phyloP scores from a whole-genome alignment of 768 basidiomycete genomes.

The Leucosporidium creatinivorum region DNA sequence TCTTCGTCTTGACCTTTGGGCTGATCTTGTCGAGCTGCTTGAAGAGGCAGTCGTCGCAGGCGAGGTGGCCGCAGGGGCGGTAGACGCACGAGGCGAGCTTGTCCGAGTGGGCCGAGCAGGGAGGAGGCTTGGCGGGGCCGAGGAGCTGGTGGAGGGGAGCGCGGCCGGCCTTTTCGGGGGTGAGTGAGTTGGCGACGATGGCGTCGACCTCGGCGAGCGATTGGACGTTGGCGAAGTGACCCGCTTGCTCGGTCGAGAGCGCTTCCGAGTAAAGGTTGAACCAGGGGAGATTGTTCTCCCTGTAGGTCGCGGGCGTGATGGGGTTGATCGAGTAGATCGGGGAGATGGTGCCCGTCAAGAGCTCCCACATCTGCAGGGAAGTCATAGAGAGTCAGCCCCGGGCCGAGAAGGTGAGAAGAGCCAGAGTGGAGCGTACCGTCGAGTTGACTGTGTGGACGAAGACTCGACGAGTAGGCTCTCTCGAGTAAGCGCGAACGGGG shows the following conservation, averaged over 20 bases:
- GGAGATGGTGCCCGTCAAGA: neutral
- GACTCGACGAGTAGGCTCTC: neutral
- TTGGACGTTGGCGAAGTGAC: constrained; percentile 2
- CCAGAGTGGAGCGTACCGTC: neutral
- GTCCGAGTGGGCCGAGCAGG: neutral
- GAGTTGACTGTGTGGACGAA: constrained; percentile 2
- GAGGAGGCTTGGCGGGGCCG: neutral
- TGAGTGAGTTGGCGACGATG: neutral
- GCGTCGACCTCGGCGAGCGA: constrained; percentile 3
- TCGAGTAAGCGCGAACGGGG: neutral
- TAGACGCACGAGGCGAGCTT: neutral
- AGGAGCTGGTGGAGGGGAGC: neutral
- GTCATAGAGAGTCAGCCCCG: neutral
- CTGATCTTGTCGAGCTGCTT: neutral
- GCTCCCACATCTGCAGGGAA: neutral
- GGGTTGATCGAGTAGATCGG: neutral
- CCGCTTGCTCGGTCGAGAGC: neutral
- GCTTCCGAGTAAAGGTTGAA: constrained; percentile 2
- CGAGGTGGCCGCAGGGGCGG: neutral
- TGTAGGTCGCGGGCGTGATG: neutral
- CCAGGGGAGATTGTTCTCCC: neutral
- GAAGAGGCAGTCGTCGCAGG: neutral
- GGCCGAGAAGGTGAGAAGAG: neutral
- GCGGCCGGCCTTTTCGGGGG: neutral
- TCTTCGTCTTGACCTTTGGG: neutral